phyloP scores from a whole-genome alignment of 805 yeast genomes.

The Scheffersomyces amazonensis region DNA sequence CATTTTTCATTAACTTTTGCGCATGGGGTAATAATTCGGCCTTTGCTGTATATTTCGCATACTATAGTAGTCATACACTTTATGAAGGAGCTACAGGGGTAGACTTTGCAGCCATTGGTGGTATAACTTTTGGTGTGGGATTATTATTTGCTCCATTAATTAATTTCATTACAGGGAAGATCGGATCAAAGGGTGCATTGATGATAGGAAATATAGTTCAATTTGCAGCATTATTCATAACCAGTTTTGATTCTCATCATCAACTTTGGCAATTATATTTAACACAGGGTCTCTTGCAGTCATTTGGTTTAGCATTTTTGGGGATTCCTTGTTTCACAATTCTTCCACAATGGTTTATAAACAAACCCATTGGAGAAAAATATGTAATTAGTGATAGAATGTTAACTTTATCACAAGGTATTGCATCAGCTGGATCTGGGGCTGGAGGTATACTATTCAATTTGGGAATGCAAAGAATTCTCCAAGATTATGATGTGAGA shows the following conservation, averaged over 20 bases:
- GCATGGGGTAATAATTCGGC: neutral
- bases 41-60: conserved; percentile 51
- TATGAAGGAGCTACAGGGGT: conserved; percentile 50
- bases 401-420: conserved; percentile 40
- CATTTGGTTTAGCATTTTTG: conserved; percentile 52
- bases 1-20: neutral
- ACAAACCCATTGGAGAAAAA: conserved; percentile 2
- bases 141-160: conserved; percentile 45
- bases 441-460: conserved; percentile 45
- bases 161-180: conserved; percentile 38
- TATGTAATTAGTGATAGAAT: conserved; percentile 3
- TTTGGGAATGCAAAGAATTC: conserved; percentile 38
- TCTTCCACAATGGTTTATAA: conserved; percentile 49
- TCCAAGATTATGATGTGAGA: conserved; percentile 13
- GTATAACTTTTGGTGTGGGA: conserved; percentile 54
- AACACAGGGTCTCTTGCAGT: conserved; percentile 61
- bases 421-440: conserved; percentile 45
- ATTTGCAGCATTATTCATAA: conserved; percentile 48
- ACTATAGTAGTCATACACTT: conserved; percentile 44
- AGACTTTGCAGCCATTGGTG: conserved; percentile 64
- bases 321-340: conserved; percentile 55
- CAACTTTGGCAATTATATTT: conserved; percentile 58
- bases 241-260: conserved; percentile 43
- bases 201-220: conserved; percentile 23
- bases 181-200: conserved; percentile 28